phyloP scores from a whole-genome alignment of 768 basidiomycete species.

The Collybia sordida region DNA sequence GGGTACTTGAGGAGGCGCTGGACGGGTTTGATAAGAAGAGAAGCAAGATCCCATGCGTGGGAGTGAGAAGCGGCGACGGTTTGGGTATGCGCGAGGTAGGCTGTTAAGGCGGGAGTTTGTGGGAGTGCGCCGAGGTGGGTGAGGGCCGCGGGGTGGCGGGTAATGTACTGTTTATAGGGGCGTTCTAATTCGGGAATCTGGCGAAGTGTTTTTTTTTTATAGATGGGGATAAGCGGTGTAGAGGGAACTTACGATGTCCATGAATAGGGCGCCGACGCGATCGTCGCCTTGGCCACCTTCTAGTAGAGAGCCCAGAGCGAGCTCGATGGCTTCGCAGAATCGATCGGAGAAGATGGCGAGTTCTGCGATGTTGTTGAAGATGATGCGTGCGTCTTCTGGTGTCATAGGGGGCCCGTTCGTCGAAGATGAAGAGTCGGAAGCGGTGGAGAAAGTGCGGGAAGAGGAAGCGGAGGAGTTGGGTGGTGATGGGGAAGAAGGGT shows the following conservation, averaged over 20 bases:
- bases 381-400: slow-evolving; percentile 62
- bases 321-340: slow-evolving; percentile 64
- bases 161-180: slow-evolving; percentile 80
- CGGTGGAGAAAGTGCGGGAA: slow-evolving; percentile 47
- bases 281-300: slow-evolving; percentile 72
- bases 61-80: slow-evolving; percentile 68
- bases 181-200: slow-evolving; percentile 71
- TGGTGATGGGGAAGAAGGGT: slow-evolving; percentile 35
- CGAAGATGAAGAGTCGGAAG: slow-evolving; percentile 45
- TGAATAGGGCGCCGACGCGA: slow-evolving; percentile 66
- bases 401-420: slow-evolving; percentile 61
- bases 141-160: slow-evolving; percentile 73
- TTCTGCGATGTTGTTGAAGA: slow-evolving; percentile 77
- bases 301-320: slow-evolving; percentile 60
- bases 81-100: slow-evolving; percentile 68
- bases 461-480: slow-evolving; percentile 54
- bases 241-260: slow-evolving; percentile 67
- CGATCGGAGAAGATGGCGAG: slow-evolving; percentile 70
- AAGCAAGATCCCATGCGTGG: slow-evolving; percentile 90
- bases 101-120: slow-evolving; percentile 55
- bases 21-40: slow-evolving; percentile 95
- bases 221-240: no score
- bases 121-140: slow-evolving; percentile 52
- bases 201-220: no score
- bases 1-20: slow-evolving; percentile 95